Conservation (phyloP, 2,329 filamentous ascomycete genomes). For the Zymoseptoria crescenta region DNA sequence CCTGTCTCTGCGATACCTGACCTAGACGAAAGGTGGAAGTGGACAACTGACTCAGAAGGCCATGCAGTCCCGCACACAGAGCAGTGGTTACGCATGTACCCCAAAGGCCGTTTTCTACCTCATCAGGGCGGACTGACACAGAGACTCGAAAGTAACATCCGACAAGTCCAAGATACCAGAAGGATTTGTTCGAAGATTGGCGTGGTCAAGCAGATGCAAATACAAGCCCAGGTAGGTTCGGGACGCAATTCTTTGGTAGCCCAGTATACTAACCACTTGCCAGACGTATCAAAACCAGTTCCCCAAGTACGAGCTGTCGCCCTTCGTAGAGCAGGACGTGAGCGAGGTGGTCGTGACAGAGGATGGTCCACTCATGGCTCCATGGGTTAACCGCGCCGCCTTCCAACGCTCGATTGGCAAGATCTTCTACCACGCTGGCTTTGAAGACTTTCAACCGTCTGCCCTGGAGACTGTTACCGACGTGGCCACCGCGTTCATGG, state of each 20-base stretch:
- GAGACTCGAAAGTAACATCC: constrained; percentile 84
- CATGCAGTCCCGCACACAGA: constrained; percentile 82
- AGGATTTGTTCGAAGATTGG: constrained; percentile 95
- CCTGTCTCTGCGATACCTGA: constrained; percentile 78
- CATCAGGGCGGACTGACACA: constrained; percentile 65
- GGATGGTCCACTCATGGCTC: constrained; percentile 78
- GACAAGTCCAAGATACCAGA: constrained; percentile 91
- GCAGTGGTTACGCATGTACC: constrained; percentile 72
- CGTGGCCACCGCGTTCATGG: constrained; percentile 81
- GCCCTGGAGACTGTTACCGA: constrained; percentile 86
- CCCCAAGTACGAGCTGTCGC: constrained; percentile 86
- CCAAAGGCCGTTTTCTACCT: constrained; percentile 65
- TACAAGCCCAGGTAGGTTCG: constrained; percentile 74
- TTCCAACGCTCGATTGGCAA: constrained; percentile 88
- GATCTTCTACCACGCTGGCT: constrained; percentile 91
- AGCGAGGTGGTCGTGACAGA: constrained; percentile 85
- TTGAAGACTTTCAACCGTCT: constrained; percentile 93
- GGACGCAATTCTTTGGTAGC: background rate
- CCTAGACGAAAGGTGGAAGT: constrained; percentile 67
- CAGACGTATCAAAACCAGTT: constrained; percentile 97
- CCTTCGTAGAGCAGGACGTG: constrained; percentile 79
- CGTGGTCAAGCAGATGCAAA: constrained; percentile 98
- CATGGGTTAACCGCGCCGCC: constrained; percentile 71
- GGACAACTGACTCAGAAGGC: constrained; percentile 84
- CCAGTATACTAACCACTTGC: background rate